Conservation (phyloP, 805 yeast genomes). For the Scheffersomyces lignosus region DNA sequence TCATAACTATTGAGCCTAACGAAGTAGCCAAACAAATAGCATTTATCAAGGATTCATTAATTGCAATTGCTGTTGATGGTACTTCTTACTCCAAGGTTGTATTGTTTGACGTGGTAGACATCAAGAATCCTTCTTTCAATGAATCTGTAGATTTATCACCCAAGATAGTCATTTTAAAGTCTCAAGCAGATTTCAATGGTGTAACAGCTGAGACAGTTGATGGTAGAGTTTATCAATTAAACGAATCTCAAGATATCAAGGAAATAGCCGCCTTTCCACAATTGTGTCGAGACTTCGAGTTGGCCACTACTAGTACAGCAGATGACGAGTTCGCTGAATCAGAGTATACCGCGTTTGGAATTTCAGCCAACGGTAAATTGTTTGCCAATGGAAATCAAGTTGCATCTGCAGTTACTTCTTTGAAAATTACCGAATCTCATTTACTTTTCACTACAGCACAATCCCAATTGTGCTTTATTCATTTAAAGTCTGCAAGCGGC, state of each 20-base stretch:
- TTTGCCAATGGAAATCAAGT: conserved; percentile 61
- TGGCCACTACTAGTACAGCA: conserved; percentile 28
- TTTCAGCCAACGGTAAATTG: conserved; percentile 73
- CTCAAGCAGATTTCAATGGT: conserved; percentile 51
- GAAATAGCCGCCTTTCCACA: conserved; percentile 61
- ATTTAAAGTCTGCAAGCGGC: conserved; percentile 47
- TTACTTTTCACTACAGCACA: conserved; percentile 86
- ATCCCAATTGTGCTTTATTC: conserved; percentile 78
- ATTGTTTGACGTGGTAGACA: conserved; percentile 47
- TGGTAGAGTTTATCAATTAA: conserved; percentile 53
- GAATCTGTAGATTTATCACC: conserved; percentile 45
- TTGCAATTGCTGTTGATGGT: conserved; percentile 63
- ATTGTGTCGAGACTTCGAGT: conserved; percentile 59
- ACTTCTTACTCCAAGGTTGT: conserved; percentile 50
- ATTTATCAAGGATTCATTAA: conserved; percentile 48
- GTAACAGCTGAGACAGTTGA: conserved; percentile 62
- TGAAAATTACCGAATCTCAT: conserved; percentile 68
- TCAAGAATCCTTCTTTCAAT: conserved; percentile 39
- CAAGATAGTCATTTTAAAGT: conserved; percentile 56
- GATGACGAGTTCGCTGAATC: conserved; percentile 19
- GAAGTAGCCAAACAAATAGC: conserved; percentile 66
- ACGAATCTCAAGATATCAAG: conserved; percentile 24
- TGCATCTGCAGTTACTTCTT: conserved; percentile 77
- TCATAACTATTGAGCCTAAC: conserved; percentile 33
- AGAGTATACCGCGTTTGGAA: conserved; percentile 58